These are phyloP conservation scores for Leucosporidium creatinivorum DNA, from an alignment of 768 basidiomycete species.

Conservation along the genomic window DNA sequence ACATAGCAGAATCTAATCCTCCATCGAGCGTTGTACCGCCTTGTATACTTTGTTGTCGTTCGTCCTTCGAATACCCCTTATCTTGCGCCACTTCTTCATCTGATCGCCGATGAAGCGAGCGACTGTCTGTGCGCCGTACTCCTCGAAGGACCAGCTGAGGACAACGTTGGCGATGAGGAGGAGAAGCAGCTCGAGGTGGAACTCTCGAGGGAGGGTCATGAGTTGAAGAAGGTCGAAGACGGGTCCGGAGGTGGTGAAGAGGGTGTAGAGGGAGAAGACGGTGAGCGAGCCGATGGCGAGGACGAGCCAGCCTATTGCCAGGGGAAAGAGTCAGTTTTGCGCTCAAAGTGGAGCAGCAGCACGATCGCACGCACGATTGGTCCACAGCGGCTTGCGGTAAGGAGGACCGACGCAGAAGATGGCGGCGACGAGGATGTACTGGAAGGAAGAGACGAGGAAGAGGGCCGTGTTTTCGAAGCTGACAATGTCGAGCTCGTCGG, in stretches of 20 bases:
- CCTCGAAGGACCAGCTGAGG: slow-evolving; percentile 65
- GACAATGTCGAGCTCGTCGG: slow-evolving; percentile 66
- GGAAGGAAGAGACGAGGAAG: slow-evolving; percentile 94
- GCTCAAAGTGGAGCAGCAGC: not conserved
- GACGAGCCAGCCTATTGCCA: slow-evolving; percentile 57
- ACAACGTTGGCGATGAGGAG: slow-evolving; percentile 64
- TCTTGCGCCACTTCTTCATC: slow-evolving; percentile 38
- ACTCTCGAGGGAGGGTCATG: slow-evolving; percentile 63
- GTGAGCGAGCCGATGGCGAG: slow-evolving; percentile 61
- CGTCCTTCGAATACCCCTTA: slow-evolving; percentile 44
- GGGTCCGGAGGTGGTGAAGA: slow-evolving; percentile 61
- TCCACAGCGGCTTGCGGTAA: slow-evolving; percentile 89
- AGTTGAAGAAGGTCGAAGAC: slow-evolving; percentile 63
- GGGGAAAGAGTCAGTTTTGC: slow-evolving; percentile 45
- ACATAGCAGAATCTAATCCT: slow-evolving; percentile 8
- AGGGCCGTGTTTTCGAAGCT: slow-evolving; percentile 89
- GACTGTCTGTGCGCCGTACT: slow-evolving; percentile 32
- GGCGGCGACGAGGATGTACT: slow-evolving; percentile 92
- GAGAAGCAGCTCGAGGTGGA: slow-evolving; percentile 60
- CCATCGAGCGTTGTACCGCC: slow-evolving; percentile 66
- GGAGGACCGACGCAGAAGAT: slow-evolving; percentile 98
- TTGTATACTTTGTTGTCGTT: slow-evolving; percentile 75
- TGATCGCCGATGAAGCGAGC: slow-evolving; percentile 37
- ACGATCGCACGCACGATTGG: slow-evolving; percentile 60
- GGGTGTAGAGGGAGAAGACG: slow-evolving; percentile 65